Base-by-base conservation (phyloP, 2,329 filamentous ascomycete species). In the Zopfia rhizophila region DNA sequence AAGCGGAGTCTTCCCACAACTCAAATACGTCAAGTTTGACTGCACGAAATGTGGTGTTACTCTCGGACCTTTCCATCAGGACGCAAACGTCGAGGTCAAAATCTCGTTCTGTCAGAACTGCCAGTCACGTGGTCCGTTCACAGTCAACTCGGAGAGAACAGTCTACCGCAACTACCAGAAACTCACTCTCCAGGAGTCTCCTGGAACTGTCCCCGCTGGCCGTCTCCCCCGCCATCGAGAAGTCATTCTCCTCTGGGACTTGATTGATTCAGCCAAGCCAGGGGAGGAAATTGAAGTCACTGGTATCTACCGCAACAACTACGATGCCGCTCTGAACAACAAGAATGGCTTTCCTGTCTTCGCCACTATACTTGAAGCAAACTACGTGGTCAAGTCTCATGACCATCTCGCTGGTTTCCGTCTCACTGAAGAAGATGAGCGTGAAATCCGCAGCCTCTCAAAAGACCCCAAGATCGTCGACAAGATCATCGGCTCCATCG, bases 111-210 rank as follows among this genome's bases (percentile, higher is more conserved):
- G 94, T 70, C 93, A 97, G 68, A 94, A 90, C 69, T 99, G 94
- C 75, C 93, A 97, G 75, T 95, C 91, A 27, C 87, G 91, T 28
- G 94, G 94, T 0, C 95, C 94, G 0, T 99, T 99, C 68, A 96
- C 88, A 0, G 79, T 99, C 56, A 97, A 97, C 75, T 94, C 91
- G 3, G 94, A 97, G 70, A 95, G 96, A 79, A 99, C 94, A 0
- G 89, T 99, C 12, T 99, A 99, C 76, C 89, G 94, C 53, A 99
- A 99, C 73, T 99, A 97, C 75, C 94, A 99, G 72, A 99, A 97
- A 69, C 80, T 99, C 61, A 99, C 94, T 0, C 82, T 99, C 10
- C 94, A 99, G 67, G 94, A 99, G 72, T 96, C 95, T 0, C 94
- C 94, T 3, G 95, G 94, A 42, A 97, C 94, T 5, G 94, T 99